Percentiles rank a stretch among this genome's conserved stretches.
Conservation (phyloP, 2,329 filamentous ascomycete species). For the Colletotrichum musae region DNA sequence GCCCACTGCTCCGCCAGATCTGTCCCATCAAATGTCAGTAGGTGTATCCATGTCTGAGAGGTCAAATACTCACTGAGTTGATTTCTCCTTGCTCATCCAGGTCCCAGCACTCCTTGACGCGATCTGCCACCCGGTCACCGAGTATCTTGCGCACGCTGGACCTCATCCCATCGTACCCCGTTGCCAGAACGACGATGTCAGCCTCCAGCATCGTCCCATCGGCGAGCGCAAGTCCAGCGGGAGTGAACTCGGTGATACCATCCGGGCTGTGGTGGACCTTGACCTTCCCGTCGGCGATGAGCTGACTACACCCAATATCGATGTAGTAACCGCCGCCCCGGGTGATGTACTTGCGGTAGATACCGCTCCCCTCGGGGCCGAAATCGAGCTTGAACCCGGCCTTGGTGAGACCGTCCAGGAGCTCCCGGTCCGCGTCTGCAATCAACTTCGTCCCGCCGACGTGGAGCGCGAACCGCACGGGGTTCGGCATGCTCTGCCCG, state of each 20-base stretch:
- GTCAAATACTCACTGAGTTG: constrained; percentile 40
- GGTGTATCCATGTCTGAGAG: background rate
- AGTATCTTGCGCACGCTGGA: constrained; percentile 73
- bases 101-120: constrained; percentile 73
- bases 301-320: constrained; percentile 74
- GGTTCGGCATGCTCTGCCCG: constrained; percentile 69
- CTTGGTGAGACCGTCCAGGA: constrained; percentile 61
- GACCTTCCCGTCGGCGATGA: constrained; percentile 76
- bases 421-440: constrained; percentile 54
- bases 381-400: constrained; percentile 74
- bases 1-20: constrained; percentile 73
- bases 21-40: constrained; percentile 42
- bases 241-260: constrained; percentile 63
- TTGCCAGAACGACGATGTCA: constrained; percentile 75
- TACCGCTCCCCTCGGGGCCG: constrained; percentile 69
- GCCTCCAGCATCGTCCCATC: constrained; percentile 71
- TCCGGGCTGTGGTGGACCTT: constrained; percentile 73
- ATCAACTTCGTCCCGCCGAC: constrained; percentile 65
- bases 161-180: constrained; percentile 78
- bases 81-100: constrained; percentile 71
- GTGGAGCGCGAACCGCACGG: constrained; percentile 66
- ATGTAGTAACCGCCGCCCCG: constrained; percentile 80
- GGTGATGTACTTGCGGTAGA: constrained; percentile 75
- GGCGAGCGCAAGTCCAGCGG: constrained; percentile 60
- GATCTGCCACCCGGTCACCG: constrained; percentile 72